Evolutionary conservation across 805 yeast genomes (phyloP), one percentile per base, ranked within the genome.

Genomic region (Myxozyma vanderwaltii): DNA sequence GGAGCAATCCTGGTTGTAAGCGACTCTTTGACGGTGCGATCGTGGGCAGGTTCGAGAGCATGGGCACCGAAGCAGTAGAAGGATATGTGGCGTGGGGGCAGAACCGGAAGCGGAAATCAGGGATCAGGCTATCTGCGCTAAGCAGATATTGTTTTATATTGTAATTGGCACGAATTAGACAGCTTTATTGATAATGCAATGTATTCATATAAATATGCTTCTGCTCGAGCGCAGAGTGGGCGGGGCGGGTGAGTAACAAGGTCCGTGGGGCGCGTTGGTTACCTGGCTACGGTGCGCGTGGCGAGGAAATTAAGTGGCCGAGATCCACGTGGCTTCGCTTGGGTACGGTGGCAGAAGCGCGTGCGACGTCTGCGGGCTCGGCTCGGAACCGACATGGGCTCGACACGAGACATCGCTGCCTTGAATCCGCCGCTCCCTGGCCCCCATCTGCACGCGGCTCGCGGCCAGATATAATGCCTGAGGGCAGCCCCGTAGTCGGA

Each of bases 1-100:
- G 88, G 91, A 3, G 76, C 82, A 31, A 82, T 89, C 77, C 77
- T 90, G n/a, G 84, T 94, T 31, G 97, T 96, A 15, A 86, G 95
- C 35, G 99, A 94, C 73, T 72, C 89, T 70, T 76, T 94, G 53
- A 78, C 84, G 15, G 74, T 94, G 2, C 83, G 96, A 63, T 79
- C 85, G 5, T 79, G 75, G 64, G 78, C 85, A 0, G 83, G 82
- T 3, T 66, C 74, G 24, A 77, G 80, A 27, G 80, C 89, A 0
- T 89, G 92, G 91, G 36, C 38, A 24, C 29, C 21, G 52, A 27
- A 33, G 13, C 38, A 35, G 43, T 36, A 48, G 40, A 13, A 43
- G 13, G 17, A 4, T 1, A 3, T 8, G 24, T 5, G 19, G 24
- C 23, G 31, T 5, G 50, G 50, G n/a, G 21, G 44, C 44, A n/a